Evolutionary conservation across 345 rosid species (phyloP), one percentile per base, ranked within the genome.

Genomic region (Populus deltoides): DNA sequence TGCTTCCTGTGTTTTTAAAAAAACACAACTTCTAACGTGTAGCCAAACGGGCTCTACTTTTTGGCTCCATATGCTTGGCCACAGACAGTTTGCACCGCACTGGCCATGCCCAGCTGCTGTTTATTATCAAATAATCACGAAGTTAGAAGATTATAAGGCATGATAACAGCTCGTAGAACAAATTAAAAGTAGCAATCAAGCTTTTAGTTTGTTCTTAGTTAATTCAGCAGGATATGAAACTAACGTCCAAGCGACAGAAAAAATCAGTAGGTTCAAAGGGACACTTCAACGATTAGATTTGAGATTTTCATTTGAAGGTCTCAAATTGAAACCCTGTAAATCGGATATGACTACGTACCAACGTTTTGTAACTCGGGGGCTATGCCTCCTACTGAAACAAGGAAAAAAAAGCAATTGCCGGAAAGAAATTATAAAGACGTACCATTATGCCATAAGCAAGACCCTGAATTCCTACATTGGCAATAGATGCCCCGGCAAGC

Each of bases 361-460:
- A 45, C 17, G 4, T 45, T 13, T 45, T 45, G 17, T 3, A 45
- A 45, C 51, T 45, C 27, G 12, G 22, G 6, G 10, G 9, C 5
- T 10, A 57, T 57, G 62, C 11, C 10, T 57, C 27, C 9, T 0
- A 1, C n/a, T 57, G 62, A 57, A 9, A 20, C 25, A 18, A 38
- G 12, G n/a, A 1, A 11, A 49, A 49, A 22, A 33, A 12, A 45
- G 73, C 43, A 4, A 29, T 36, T 5, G 45, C 0, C 0, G 36
- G 74, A 69, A 8, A 1, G 12, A 73, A 5, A 67, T 8, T 8
- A 17, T 7, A 12, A 12, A 38, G 9, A 41, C 75, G 6, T 86
- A 94, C 97, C 98, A 94, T 94, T 35, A 94, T 88, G 18, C 98
- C 98, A 75, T 94, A 94, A 79, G 98, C 96, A 72, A 94, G 97